Evolutionary conservation across 257 asterid genomes (phyloP).

Genomic region (Perilla frutescens): DNA sequence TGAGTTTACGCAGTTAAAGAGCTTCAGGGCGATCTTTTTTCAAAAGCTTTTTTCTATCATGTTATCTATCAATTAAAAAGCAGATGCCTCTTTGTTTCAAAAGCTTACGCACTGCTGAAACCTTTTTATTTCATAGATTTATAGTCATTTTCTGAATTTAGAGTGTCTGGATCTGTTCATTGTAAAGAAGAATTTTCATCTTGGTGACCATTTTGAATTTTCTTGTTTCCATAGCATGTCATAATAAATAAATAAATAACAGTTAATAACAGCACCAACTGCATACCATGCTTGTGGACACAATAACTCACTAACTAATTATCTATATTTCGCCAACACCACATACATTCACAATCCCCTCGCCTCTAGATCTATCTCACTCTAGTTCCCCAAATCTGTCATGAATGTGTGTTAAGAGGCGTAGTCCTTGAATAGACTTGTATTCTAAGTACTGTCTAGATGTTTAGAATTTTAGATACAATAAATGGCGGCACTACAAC

Average conservation of each 20-base stretch:
- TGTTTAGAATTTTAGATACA: slow-evolving; percentile 6
- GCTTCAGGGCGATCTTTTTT: background rate
- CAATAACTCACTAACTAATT: background rate
- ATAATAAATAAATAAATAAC: slow-evolving; percentile 9
- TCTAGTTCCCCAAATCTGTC: too few species aligned
- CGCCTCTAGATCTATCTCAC: too few species aligned
- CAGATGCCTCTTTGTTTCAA: too few species aligned
- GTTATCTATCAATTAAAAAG: background rate
- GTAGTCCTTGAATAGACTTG: slow-evolving; percentile 13
- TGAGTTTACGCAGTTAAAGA: background rate
- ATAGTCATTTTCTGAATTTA: too few species aligned
- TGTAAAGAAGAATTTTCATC: background rate
- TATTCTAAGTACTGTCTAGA: background rate
- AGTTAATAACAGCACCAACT: background rate
- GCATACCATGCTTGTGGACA: background rate
- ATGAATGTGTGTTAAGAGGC: background rate
- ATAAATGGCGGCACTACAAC: background rate
- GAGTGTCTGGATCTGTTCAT: background rate
- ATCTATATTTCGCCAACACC: background rate
- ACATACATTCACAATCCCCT: background rate
- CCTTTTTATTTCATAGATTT: background rate
- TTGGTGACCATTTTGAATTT: background rate
- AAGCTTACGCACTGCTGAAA: background rate
- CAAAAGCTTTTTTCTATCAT: background rate
- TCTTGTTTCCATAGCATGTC: background rate